Evolutionary conservation across 208 protist species (phyloP).

Genomic region (Acanthamoeba royreba): DNA sequence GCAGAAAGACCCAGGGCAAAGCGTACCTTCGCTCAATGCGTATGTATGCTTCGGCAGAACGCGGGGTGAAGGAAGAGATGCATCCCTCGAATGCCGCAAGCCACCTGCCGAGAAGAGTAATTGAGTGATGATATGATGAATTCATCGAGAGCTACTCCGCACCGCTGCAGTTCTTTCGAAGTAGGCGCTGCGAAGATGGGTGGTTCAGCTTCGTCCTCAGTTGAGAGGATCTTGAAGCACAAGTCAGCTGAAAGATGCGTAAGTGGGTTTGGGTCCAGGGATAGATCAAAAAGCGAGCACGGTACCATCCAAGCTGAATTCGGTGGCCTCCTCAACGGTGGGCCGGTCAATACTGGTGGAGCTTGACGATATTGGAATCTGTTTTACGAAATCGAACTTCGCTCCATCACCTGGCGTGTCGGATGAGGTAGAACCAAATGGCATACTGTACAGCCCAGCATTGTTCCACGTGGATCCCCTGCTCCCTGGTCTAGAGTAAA

Average conservation of each 20-base stretch:
- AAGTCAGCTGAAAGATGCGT: background rate
- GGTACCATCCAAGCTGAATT: background rate
- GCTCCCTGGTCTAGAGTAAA: background rate
- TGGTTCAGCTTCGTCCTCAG: background rate
- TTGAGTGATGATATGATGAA: background rate
- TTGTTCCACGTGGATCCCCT: background rate
- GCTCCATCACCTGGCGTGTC: background rate
- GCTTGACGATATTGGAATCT: background rate
- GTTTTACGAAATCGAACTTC: conserved; percentile 8
- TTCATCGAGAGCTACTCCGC: background rate
- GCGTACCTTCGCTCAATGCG: conserved; percentile 3
- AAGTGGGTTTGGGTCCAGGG: background rate
- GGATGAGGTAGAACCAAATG: background rate
- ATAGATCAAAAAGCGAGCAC: background rate
- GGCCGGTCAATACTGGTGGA: background rate
- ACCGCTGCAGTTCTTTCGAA: background rate
- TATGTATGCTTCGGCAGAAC: background rate
- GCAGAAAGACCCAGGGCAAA: too few species aligned
- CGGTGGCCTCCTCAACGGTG: background rate
- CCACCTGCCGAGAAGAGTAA: background rate
- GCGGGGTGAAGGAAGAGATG: background rate
- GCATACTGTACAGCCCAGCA: background rate
- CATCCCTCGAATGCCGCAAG: background rate
- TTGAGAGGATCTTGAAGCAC: background rate
- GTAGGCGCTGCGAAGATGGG: background rate